Conservation (phyloP, 2,329 filamentous ascomycete genomes). For the Aspergillus intermedius region DNA sequence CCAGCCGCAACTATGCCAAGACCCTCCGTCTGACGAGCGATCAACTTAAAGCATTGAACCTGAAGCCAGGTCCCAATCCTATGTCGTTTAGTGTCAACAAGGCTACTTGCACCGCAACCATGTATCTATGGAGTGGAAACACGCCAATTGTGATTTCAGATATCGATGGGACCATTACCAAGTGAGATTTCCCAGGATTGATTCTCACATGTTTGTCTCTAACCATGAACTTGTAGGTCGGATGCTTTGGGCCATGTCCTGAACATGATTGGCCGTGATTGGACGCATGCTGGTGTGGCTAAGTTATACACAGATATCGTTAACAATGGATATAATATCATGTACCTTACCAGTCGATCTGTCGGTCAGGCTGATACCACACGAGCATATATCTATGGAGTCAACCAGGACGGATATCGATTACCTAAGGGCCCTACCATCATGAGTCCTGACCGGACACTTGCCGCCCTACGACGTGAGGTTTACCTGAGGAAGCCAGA, state of each 20-base stretch:
- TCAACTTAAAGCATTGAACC: constrained; percentile 76
- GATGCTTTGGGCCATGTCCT: constrained; percentile 90
- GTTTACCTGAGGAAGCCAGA: constrained; percentile 94
- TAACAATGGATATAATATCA: constrained; percentile 95
- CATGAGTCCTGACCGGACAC: constrained; percentile 87
- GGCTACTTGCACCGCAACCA: constrained; percentile 82
- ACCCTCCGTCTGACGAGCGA: constrained; percentile 91
- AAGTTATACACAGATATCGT: constrained; percentile 96
- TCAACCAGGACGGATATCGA: constrained; percentile 78
- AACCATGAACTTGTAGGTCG: constrained; percentile 44
- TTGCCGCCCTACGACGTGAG: constrained; percentile 84
- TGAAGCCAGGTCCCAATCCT: constrained; percentile 79
- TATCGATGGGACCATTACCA: constrained; percentile 97
- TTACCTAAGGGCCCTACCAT: constrained; percentile 90
- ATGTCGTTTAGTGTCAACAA: constrained; percentile 97
- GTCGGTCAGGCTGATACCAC: constrained; percentile 92
- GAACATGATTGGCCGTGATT: constrained; percentile 94
- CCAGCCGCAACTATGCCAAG: constrained; percentile 88
- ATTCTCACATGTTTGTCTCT: background rate
- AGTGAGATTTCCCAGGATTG: constrained; percentile 41
- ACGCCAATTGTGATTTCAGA: constrained; percentile 95
- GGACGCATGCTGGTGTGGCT: constrained; percentile 93
- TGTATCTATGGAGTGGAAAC: constrained; percentile 90
- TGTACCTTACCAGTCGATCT: constrained; percentile 91
- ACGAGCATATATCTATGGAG: constrained; percentile 79